Percentiles rank a stretch among this genome's conserved stretches.
phyloP scores from a whole-genome alignment of 2,329 filamentous ascomycete genomes.

The Beauveria sp. region DNA sequence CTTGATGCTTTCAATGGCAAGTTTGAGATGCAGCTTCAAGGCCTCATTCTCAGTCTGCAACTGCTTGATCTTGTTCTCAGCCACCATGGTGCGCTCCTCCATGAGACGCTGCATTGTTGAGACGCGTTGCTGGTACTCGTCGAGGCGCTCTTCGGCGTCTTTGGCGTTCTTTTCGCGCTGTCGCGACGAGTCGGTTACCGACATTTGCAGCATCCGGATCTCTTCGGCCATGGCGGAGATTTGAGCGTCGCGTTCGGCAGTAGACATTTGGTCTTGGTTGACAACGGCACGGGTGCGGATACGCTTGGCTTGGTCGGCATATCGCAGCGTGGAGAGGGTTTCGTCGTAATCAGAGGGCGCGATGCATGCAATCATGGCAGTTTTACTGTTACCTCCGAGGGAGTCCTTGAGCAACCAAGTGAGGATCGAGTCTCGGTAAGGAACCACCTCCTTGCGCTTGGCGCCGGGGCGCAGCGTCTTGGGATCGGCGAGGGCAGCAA shows the following conservation, averaged over 20 bases:
- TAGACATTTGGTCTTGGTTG: conserved; percentile 90
- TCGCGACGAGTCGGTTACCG: conserved; percentile 50
- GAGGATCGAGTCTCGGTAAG: conserved; percentile 82
- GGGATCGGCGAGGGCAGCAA: conserved; percentile 74
- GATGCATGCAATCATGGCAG: conserved; percentile 98
- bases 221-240: conserved; percentile 93
- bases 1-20: conserved; percentile 78
- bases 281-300: conserved; percentile 91
- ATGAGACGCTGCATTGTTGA: conserved; percentile 86
- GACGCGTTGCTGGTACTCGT: conserved; percentile 92
- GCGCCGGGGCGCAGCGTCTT: conserved; percentile 46
- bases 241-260: conserved; percentile 88
- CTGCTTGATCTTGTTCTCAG: conserved; percentile 88
- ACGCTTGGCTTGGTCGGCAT: conserved; percentile 94
- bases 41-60: conserved; percentile 88
- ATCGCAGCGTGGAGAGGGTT: conserved; percentile 89
- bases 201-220: conserved; percentile 78
- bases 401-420: conserved; percentile 92
- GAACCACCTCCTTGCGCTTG: conserved; percentile 62
- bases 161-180: conserved; percentile 69
- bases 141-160: conserved; percentile 73
- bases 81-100: conserved; percentile 86
- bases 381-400: conserved; percentile 93
- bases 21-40: conserved; percentile 74
- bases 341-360: conserved; percentile 94